Evolutionary conservation across 2,329 filamentous ascomycete genomes (phyloP), one percentile per base, ranked within the genome.

Genomic region (Fusarium ramigenum): DNA sequence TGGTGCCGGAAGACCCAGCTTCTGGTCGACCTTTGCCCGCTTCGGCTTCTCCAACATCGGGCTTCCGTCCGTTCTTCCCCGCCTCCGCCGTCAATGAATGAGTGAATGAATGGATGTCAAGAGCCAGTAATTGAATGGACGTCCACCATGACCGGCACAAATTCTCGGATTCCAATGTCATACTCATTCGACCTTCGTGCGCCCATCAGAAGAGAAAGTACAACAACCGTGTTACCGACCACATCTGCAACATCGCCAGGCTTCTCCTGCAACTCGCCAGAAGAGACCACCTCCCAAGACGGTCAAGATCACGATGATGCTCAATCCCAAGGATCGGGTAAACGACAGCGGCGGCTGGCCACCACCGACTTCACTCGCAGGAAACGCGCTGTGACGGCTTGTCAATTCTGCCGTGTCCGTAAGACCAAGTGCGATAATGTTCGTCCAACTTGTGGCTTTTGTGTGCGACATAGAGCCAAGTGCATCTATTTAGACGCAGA

Each of bases 381-480:
- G 21, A 74, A 66, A 52, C 60, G 70, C n/a, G 63, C 56, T n/a
- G 53, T 69, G 6, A 47, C 53, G 4, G 49, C 63, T 7, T 74
- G 63, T 30, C 60, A 73, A n/a, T 71, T 69, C 53, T 74, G 70
- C n/a, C 63, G 72, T 53, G 57, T 62, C n/a, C 49, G 61, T 7
- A 69, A 74, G 50, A 60, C 60, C 36, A 65, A 66, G 44, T 76
- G 74, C 49, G 63, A 73, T 42, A 73, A 71, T 47, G 59, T 46
- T 30, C 47, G 63, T 21, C 66, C 69, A 7, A 54, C 37, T 7
- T 74, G 67, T 61, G 59, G 66, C 54, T 66, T 57, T 36, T 71
- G 56, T n/a, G 25, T 70, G 12, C 56, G 67, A n/a, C 65, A 69
- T 23, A 50, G n/a, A 19, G 64, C 66, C 25, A 52, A 47, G 30